Evolutionary conservation across 805 yeast genomes (phyloP).

Genomic region (Wickerhamiella cacticola): DNA sequence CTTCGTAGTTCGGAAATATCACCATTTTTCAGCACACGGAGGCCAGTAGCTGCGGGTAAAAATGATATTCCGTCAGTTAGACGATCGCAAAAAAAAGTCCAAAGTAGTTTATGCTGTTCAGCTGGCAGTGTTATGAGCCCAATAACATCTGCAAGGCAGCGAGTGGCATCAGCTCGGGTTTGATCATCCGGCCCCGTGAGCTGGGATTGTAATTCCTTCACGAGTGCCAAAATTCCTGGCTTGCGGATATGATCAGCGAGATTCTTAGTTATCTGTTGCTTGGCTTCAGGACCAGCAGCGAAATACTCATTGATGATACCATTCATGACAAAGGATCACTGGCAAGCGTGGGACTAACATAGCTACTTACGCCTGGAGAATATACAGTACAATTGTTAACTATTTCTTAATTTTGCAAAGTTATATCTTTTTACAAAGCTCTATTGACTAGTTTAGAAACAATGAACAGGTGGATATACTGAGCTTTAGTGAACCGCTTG

Average conservation of each 20-base stretch:
- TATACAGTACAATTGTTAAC: too few relatives aligned
- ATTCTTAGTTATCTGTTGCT: not conserved
- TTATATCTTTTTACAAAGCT: too few relatives aligned
- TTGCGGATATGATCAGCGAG: conserved; percentile 10
- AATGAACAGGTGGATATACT: too few relatives aligned
- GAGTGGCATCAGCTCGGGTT: conserved; percentile 37
- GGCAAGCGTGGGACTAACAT: not conserved
- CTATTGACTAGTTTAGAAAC: too few relatives aligned
- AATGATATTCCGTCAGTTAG: conserved; percentile 51
- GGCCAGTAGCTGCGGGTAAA: conserved; percentile 41
- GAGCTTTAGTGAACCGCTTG: not conserved
- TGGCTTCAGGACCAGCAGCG: conserved; percentile 15
- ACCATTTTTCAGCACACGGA: conserved; percentile 40
- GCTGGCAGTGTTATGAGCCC: conserved; percentile 27
- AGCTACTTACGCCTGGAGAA: not conserved
- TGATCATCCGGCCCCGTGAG: conserved; percentile 48
- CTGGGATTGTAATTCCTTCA: conserved; percentile 47
- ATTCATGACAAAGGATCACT: conserved; percentile 15
- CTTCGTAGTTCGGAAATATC: conserved; percentile 33
- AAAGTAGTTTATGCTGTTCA: conserved; percentile 29
- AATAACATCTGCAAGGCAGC: conserved; percentile 34
- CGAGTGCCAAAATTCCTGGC: conserved; percentile 27
- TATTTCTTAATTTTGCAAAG: too few relatives aligned
- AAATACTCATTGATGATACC: conserved; percentile 22
- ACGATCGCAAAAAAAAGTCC: conserved; percentile 49